Evolutionary conservation across 176 grass and related monocot genomes (phyloP), one percentile per base, ranked within the genome.

Genomic region (Ananas comosus): DNA sequence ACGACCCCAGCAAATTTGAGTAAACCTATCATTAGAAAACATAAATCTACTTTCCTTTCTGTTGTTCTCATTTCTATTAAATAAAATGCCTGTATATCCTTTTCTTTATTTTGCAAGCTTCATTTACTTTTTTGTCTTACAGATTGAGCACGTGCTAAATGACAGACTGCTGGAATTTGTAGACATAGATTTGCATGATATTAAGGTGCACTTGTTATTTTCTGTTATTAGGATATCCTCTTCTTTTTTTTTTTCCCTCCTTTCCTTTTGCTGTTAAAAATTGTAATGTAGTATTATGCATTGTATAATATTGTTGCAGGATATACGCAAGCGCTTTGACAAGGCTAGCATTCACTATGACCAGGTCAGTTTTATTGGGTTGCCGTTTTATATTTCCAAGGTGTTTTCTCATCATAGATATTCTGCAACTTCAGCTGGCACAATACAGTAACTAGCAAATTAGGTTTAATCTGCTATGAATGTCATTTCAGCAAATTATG

Each of bases 91-190:
- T 61, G 21, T 61, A 61, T 3, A 65, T 11, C 17, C 2, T 53
- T 16, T 64, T 66, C 19, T 52, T 53, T 67, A 76, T 52, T 22
- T 59, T 53, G 21, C 4, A 14, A 49, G 49, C 70, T 57, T 76
- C 51, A 61, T 58, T 76, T 21, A 10, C 12, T 22, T 42, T 42
- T 42, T 7, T 42, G 33, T 42, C 29, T 27, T 51, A 70, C 72
- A 99, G 95, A 82, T 99, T 33, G 90, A 99, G 49, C 87, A 94
- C 72, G 91, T 99, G 76, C 87, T 99, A 72, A 99, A 99, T 86
- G 95, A 94, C 75, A 91, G 91, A 76, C 51, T 99, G 80, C 42
- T 94, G 80, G 90, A 99, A 74, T 94, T 99, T 88, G 90, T 99
- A 66, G 95, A 99, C 13, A 83, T 76, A 12, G 95, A 99, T 88